Conservation (phyloP, 345 rosid genomes). For the Theobroma cacao region DNA sequence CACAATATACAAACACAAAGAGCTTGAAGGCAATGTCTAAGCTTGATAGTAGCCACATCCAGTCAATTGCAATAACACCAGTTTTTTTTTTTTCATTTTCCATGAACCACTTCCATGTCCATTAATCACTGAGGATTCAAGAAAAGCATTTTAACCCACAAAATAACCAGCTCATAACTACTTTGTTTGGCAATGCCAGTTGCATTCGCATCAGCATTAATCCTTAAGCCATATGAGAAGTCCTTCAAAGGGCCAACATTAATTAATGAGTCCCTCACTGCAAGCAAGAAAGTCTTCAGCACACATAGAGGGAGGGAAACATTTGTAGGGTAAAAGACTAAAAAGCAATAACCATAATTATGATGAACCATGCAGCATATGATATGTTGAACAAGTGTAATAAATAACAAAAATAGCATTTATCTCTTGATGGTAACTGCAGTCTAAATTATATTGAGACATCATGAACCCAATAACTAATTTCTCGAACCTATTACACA, state of each 20-base stretch:
- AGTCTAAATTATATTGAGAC: not conserved
- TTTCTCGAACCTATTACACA: not conserved
- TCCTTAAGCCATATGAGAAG: constrained; percentile 86
- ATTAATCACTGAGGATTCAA: constrained; percentile 1
- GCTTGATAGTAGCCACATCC: not conserved
- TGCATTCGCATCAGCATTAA: constrained; percentile 87
- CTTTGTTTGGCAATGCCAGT: constrained; percentile 95
- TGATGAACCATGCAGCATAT: constrained; percentile 15
- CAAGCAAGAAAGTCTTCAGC: constrained; percentile 91
- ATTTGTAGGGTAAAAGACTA: constrained; percentile 14
- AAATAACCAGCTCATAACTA: constrained; percentile 93
- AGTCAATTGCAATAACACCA: not conserved
- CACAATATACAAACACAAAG: not conserved
- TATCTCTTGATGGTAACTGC: not conserved
- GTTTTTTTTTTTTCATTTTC: not conserved
- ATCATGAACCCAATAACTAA: not conserved
- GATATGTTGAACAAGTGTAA: not conserved
- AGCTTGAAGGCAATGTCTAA: not conserved
- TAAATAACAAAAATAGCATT: not conserved
- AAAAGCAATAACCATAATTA: constrained; percentile 16
- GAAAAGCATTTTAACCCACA: not conserved
- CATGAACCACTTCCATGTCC: not conserved
- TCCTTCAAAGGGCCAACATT: constrained; percentile 97
- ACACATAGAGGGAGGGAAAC: constrained; percentile 23
- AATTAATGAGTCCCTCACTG: constrained; percentile 87